Evolutionary conservation across 495 filamentous ascomycete genomes (phyloP), one percentile per base, ranked within the genome.

Genomic region (Mytilinidion resinicola): DNA sequence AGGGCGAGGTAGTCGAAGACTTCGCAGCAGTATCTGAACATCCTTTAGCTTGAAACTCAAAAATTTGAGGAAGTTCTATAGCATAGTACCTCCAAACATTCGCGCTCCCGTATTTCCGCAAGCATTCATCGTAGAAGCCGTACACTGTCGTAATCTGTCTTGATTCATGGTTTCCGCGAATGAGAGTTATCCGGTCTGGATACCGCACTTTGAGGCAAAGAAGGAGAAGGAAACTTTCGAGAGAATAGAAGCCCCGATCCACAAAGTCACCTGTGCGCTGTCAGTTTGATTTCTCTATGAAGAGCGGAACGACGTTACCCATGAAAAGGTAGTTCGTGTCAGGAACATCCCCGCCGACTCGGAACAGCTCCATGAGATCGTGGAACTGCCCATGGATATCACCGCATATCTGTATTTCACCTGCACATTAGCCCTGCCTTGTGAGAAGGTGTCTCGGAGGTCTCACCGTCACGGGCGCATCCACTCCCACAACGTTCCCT

Each of bases 1-100:
- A 98, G 84, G 11, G 93, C 95, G 21, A 98, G 82, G 72, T 97
- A 97, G 74, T 98, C 93, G 69, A 98, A 98, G 2, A 97, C 90
- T 70, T 98, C 93, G 73, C 93, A 97, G 77, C 93, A 98, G 70
- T 98, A 72, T 57, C 69, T 70, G 44, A 25, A 8, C 46, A n/a
- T n/a, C 2, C 2, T 19, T 66, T 46, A 57, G 58, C 25, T 12
- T 37, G 21, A 30, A 34, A 11, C 42, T 36, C 7, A 1, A 20
- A 14, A 30, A 25, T 11, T 49, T 11, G 36, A 30, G 10, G 14
- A 55, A n/a, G n/a, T n/a, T n/a, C 21, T 37, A 11, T 4, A 20
- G 12, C 6, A 53, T 15, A 19, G 7, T 59, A 96, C 50, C 91
- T 82, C 93, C 93, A 98, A 0, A 98, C 93, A 62, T 96, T 98